A percentile compares a stretch with the other conserved stretches of the same genome.
These are phyloP conservation scores for Dittrichia graveolens DNA, from an alignment of 129 eudicot species.

Conservation along the genomic window DNA sequence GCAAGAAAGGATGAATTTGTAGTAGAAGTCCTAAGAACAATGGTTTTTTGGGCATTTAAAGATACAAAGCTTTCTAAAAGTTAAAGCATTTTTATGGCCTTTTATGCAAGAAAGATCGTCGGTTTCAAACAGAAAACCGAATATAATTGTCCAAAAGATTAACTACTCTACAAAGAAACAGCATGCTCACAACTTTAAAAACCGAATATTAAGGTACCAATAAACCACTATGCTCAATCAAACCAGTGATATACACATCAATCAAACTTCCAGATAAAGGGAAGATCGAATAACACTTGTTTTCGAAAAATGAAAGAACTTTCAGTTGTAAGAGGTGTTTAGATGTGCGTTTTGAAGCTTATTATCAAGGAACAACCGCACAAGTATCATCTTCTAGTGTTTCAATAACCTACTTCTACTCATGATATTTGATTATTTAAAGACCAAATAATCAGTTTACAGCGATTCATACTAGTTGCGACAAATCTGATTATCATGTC, in stretches of 20 bases:
- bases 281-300: not conserved
- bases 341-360: not conserved
- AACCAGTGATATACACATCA: not conserved
- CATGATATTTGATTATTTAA: too few relatives aligned
- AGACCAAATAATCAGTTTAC: too few relatives aligned
- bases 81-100: not conserved
- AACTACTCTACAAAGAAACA: not conserved
- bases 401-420: not conserved
- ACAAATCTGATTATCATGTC: too few relatives aligned
- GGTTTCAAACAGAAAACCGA: not conserved
- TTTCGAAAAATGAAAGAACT: not conserved
- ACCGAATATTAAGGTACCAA: not conserved
- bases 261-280: not conserved
- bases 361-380: not conserved
- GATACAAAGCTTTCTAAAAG: not conserved
- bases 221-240: not conserved
- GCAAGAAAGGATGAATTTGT: not conserved
- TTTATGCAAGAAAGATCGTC: not conserved
- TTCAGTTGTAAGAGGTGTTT: not conserved
- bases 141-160: not conserved
- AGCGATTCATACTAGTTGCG: too few relatives aligned
- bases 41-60: conserved; percentile 3
- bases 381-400: not conserved
- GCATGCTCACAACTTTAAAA: not conserved
- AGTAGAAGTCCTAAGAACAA: not conserved